Evolutionary conservation across 495 filamentous ascomycete genomes (phyloP), one percentile per base, ranked within the genome.

Genomic region (Massariosphaeria phaeospora): DNA sequence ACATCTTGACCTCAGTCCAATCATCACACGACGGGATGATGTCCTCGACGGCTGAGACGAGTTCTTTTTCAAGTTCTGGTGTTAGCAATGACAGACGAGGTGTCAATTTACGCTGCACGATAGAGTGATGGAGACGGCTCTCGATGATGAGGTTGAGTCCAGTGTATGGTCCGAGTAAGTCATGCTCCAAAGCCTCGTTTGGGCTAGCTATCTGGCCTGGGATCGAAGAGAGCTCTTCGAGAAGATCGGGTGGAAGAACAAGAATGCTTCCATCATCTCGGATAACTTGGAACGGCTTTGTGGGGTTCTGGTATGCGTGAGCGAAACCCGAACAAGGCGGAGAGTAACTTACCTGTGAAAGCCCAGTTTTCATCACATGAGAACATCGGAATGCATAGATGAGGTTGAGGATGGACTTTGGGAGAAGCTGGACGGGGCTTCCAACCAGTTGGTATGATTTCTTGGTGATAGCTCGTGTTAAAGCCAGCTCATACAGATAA

Each of bases 1-100:
- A 49, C 15, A 21, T 29, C 46, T 49, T 10, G 3, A 49, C 27
- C 15, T 35, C 30, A 13, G 46, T 49, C 46, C 46, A 49, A 4
- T 25, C 46, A 8, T 46, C 24, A 30, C 13, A 30, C 11, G 24
- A 9, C 4, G 43, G 43, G 21, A 46, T 30, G 9, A 25, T 8
- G 10, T 46, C 43, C 6, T 29, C 24, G 27, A 46, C 12, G 9
- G 43, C 43, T 11, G 8, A n/a, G 11, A 13, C 13, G 7, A 46
- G 25, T 18, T 46, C 43, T 2, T 31, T 21, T 26, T 46, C 43
- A 3, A 46, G 6, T 8, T 33, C 7, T 12, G 43, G 43, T 2
- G 43, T 46, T 3, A 46, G 25, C 23, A 26, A 9, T 11, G 10
- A 5, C 4, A 46, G 43, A 5, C 18, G 8, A 15, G 43, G 43